Evolutionary conservation across 768 basidiomycete species (phyloP).

Genomic region (Mycena galopus): DNA sequence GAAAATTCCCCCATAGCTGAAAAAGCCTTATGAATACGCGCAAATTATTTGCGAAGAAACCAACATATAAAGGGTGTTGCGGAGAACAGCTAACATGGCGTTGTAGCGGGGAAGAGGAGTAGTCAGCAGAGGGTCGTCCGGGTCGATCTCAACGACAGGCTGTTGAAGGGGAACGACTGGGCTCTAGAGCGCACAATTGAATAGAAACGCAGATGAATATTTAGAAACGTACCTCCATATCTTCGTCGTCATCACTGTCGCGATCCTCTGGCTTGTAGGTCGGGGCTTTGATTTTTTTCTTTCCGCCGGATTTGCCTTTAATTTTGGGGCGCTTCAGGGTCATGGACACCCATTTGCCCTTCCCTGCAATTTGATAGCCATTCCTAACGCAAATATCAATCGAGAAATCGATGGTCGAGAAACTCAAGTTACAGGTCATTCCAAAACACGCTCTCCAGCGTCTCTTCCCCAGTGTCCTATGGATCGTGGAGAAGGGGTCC

Average conservation of each 20-base stretch:
- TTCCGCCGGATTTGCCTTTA: conserved; percentile 56
- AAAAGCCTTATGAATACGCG: background rate
- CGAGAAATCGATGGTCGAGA: background rate
- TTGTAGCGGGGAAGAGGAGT: conserved; percentile 85
- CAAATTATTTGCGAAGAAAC: background rate
- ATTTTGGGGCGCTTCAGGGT: conserved; percentile 81
- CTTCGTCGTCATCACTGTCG: conserved; percentile 36
- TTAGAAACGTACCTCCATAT: conserved; percentile 32
- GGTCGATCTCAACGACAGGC: conserved; percentile 54
- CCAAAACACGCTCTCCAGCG: conserved; percentile 86
- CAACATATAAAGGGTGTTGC: conserved; percentile 89
- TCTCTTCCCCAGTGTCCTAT: conserved; percentile 82
- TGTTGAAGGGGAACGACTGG: background rate
- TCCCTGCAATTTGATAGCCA: conserved; percentile 80
- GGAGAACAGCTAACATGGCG: conserved; percentile 87
- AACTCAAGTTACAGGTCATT: conserved; percentile 77
- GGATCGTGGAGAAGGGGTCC: no score
- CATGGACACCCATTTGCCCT: conserved; percentile 85
- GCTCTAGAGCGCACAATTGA: background rate
- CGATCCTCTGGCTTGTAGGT: conserved; percentile 17
- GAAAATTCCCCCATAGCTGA: conserved; percentile 89
- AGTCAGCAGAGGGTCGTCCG: conserved; percentile 75
- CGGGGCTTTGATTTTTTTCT: conserved; percentile 52
- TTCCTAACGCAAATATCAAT: conserved; percentile 61
- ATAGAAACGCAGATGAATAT: no score